Percentiles rank a stretch among this genome's conserved stretches.
Conservation (phyloP, 495 filamentous ascomycete species). For the Talaromyces borbonicus region DNA sequence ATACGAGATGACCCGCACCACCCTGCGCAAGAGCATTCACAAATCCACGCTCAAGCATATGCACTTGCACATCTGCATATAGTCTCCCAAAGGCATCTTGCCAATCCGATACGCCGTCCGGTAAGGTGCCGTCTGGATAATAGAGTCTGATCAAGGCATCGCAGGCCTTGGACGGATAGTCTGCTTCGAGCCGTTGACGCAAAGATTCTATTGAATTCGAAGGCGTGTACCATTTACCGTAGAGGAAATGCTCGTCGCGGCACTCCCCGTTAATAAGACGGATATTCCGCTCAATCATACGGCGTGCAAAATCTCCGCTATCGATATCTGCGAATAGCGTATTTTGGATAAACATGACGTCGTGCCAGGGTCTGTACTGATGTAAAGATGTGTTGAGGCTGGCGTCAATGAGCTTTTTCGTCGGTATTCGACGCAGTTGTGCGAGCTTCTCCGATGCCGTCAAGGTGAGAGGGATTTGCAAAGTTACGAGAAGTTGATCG, state of each 20-base stretch:
- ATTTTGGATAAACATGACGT: conserved; percentile 35
- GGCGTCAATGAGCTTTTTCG: conserved; percentile 30
- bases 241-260: conserved; percentile 43
- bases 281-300: conserved; percentile 32
- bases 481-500: conserved; percentile 38
- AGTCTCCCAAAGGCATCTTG: conserved; percentile 44
- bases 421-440: conserved; percentile 30
- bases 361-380: conserved; percentile 46
- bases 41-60: conserved; percentile 34
- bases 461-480: conserved; percentile 35
- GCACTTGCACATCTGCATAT: conserved; percentile 50
- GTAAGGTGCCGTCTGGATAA: conserved; percentile 27
- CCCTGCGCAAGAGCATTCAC: conserved; percentile 21
- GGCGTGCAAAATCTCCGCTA: conserved; percentile 34
- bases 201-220: conserved; percentile 24
- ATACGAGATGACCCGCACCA: conserved; percentile 21
- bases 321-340: conserved; percentile 38
- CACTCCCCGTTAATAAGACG: conserved; percentile 47
- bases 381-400: conserved; percentile 28
- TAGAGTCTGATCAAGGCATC: conserved; percentile 33
- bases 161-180: conserved; percentile 38
- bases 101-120: conserved; percentile 22
- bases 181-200: conserved; percentile 37
- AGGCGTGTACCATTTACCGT: conserved; percentile 34
- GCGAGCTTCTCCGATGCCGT: conserved; percentile 33